These are phyloP conservation scores for Lachancea kluyveri DNA, from an alignment of 805 yeast genomes.

Conservation along the genomic window DNA sequence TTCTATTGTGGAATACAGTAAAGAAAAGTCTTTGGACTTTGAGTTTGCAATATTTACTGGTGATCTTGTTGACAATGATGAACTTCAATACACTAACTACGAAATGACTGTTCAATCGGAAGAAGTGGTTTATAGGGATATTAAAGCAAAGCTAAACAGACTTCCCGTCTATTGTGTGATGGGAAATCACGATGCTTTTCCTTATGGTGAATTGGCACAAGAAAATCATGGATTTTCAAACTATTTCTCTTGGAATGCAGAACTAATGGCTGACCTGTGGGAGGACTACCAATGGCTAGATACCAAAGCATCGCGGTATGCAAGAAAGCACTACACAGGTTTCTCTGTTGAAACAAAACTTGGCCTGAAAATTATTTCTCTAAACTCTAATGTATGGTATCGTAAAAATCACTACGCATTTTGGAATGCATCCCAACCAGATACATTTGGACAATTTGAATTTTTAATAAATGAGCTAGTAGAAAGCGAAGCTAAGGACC, in stretches of 20 bases:
- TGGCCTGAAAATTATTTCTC: constrained; percentile 54
- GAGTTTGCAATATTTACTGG: constrained; percentile 69
- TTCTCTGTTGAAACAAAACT: constrained; percentile 48
- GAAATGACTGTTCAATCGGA: constrained; percentile 51
- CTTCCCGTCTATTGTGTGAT: constrained; percentile 56
- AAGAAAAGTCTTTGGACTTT: constrained; percentile 34
- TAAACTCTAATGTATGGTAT: constrained; percentile 67
- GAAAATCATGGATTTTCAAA: constrained; percentile 37
- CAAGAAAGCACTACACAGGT: constrained; percentile 52
- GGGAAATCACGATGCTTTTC: constrained; percentile 71
- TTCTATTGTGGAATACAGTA: constrained; percentile 34
- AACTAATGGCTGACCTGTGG: constrained; percentile 45
- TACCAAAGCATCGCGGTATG: constrained; percentile 28
- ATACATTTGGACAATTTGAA: constrained; percentile 56
- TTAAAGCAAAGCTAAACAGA: constrained; percentile 44
- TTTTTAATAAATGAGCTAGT: constrained; percentile 56
- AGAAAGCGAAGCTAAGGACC: constrained; percentile 50
- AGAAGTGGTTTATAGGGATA: constrained; percentile 41
- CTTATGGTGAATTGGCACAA: constrained; percentile 65
- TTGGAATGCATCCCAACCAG: constrained; percentile 47
- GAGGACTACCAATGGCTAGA: constrained; percentile 41
- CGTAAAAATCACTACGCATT: constrained; percentile 54
- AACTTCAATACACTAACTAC: constrained; percentile 39
- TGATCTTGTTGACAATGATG: constrained; percentile 67
- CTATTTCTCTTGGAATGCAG: constrained; percentile 42